Base-by-base conservation (phyloP, 2,329 filamentous ascomycete genomes). In the Penicillium sp. region DNA sequence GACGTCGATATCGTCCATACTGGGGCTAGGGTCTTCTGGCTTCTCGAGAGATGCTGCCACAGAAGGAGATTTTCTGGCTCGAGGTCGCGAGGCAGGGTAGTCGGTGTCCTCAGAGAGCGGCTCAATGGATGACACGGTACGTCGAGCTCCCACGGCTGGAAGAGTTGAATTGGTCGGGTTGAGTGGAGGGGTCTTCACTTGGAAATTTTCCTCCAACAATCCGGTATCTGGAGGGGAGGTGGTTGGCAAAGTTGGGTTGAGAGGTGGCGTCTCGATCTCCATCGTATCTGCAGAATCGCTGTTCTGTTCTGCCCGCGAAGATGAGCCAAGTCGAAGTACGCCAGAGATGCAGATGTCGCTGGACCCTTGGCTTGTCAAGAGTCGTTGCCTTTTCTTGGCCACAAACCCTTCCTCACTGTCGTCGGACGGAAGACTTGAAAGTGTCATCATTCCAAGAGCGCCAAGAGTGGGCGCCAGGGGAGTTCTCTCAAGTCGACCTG, bases 201-300 rank as follows among this genome's bases (percentile, higher is more conserved):
- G 43, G 15, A 54, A 34, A 35, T 42, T 22, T 1, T 52, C 34
- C 14, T 28, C 20, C 43, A 28, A 12, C 17, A 12, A 37, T 49
- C 4, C 51, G 11, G 39, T 11, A 22, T 61, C 59, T 52, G 31
- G 42, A 38, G 45, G 50, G 25, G 15, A 17, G 25, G 7, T 14
- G 37, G 34, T n/a, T 37, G 51, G 17, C 10, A 35, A 25, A 3
- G 25, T 55, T 10, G 55, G 53, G 22, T 59, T 62, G 14, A 57
- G 45, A 28, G 54, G 57, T 12, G 60, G 57, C 4, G 60, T 62
- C 22, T 59, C 48, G 20, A 59, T 51, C n/a, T 45, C 7, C 54
- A 62, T 47, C 6, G 50, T 47, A 17, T 59, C 58, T 34, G 45
- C 22, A 37, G 25, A 20, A 25, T 58, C 20, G 34, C 42, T 28